phyloP scores from a whole-genome alignment of 306 rosid species.

The Ormosia emarginata region DNA sequence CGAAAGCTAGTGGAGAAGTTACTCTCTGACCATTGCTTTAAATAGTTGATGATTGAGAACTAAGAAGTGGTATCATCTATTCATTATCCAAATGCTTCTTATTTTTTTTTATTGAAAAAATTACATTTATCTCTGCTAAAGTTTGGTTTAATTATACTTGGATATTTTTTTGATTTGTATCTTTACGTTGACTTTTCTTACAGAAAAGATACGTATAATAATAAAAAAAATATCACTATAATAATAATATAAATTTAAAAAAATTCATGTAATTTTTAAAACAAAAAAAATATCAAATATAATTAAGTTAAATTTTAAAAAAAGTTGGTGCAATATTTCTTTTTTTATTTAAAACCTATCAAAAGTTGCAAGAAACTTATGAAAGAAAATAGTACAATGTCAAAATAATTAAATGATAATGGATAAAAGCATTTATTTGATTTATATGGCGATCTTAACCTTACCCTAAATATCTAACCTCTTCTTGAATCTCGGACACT shows the following conservation, averaged over 20 bases:
- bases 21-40: constrained; percentile 44
- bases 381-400: background rate
- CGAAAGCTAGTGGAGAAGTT: constrained; percentile 46
- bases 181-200: too few species aligned
- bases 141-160: too few species aligned
- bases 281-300: too few species aligned
- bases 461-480: constrained; percentile 28
- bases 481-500: background rate
- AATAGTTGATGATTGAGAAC: constrained; percentile 52
- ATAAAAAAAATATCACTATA: too few species aligned
- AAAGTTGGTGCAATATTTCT: too few species aligned
- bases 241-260: too few species aligned
- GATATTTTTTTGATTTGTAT: too few species aligned
- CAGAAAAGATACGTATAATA: too few species aligned
- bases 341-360: constrained; percentile 25
- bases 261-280: too few species aligned
- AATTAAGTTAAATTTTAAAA: too few species aligned
- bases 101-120: constrained; percentile 20
- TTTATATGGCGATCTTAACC: constrained; percentile 10
- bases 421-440: background rate
- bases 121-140: too few species aligned
- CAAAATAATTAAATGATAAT: background rate
- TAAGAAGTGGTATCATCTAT: constrained; percentile 20
- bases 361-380: constrained; percentile 32
- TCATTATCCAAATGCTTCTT: constrained; percentile 36